Conservation (phyloP, 352 stramenopile species). For the Phytophthora podocarpi region DNA sequence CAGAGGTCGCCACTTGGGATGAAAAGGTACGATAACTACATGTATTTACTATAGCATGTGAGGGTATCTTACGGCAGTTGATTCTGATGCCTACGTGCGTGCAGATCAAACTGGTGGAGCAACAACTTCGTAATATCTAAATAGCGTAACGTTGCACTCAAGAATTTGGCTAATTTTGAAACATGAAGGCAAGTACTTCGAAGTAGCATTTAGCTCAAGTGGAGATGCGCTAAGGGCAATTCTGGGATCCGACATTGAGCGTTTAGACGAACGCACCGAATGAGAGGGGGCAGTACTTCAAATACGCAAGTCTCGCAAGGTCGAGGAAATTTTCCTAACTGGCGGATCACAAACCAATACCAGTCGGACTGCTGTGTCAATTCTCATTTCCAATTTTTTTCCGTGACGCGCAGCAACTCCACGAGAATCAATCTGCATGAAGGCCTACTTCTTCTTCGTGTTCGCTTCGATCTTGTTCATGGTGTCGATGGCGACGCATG, state of each 20-base stretch:
- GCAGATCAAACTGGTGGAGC: slow-evolving; percentile 35
- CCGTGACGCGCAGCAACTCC: background rate
- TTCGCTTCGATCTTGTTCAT: slow-evolving; percentile 14
- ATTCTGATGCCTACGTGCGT: background rate
- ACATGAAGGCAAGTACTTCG: too few species aligned
- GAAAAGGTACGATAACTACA: slow-evolving; percentile 34
- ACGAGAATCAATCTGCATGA: slow-evolving; percentile 21
- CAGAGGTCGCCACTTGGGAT: slow-evolving; percentile 32
- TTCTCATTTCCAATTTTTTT: slow-evolving; percentile 24
- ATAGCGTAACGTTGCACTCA: too few species aligned
- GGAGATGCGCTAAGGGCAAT: background rate
- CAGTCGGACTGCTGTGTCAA: background rate
- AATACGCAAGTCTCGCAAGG: slow-evolving; percentile 1
- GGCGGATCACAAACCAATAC: background rate
- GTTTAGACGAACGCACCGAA: background rate
- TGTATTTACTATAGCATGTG: background rate
- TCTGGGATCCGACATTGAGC: slow-evolving; percentile 19
- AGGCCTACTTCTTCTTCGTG: slow-evolving; percentile 15
- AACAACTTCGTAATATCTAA: slow-evolving; percentile 24
- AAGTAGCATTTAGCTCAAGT: too few species aligned
- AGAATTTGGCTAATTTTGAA: too few species aligned
- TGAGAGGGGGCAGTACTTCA: slow-evolving; percentile 18
- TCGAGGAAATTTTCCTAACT: too few species aligned
- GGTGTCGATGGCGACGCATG: slow-evolving; percentile 11
- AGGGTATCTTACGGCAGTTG: background rate